Conservation (phyloP, 1,139 yeast species). For the Geotrichum fermentans region DNA sequence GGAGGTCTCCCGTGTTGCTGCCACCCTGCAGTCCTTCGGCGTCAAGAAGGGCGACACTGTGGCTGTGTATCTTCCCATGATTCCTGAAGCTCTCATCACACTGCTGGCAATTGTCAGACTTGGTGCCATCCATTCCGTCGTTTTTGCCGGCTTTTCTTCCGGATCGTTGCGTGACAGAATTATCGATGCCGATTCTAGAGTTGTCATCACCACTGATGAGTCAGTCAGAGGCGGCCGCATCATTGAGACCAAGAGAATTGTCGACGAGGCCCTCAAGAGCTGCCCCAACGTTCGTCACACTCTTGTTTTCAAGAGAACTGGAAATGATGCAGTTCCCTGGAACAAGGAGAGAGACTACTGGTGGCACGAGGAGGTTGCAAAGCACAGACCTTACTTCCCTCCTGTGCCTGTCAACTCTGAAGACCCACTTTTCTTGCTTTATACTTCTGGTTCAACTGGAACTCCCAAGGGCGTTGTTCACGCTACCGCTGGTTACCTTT, state of each 20-base stretch:
- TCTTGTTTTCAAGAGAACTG: constrained; percentile 69
- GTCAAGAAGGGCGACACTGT: constrained; percentile 80
- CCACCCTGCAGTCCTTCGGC: constrained; percentile 42
- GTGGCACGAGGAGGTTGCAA: constrained; percentile 74
- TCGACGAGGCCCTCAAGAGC: constrained; percentile 69
- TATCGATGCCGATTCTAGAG: constrained; percentile 65
- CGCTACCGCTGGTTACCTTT: constrained; percentile 71
- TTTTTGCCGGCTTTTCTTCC: constrained; percentile 78
- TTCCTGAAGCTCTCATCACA: constrained; percentile 72
- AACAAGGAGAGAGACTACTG: constrained; percentile 61
- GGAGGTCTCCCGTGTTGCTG: constrained; percentile 58
- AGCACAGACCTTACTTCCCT: constrained; percentile 60
- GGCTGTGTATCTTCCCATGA: constrained; percentile 83
- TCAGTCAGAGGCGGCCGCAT: constrained; percentile 79
- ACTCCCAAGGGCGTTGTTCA: constrained; percentile 69
- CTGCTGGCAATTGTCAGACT: constrained; percentile 69
- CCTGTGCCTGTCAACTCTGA: constrained; percentile 58
- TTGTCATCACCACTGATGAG: constrained; percentile 77
- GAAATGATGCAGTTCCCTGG: constrained; percentile 62
- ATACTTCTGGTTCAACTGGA: constrained; percentile 67
- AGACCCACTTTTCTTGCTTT: constrained; percentile 59
- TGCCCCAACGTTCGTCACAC: constrained; percentile 67
- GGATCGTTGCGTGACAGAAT: constrained; percentile 73
- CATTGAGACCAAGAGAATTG: constrained; percentile 76
- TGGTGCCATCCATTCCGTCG: constrained; percentile 80